These are phyloP conservation scores for Leccinum holopus DNA, from an alignment of 1,284 basidiomycete genomes.

Conservation along the genomic window DNA sequence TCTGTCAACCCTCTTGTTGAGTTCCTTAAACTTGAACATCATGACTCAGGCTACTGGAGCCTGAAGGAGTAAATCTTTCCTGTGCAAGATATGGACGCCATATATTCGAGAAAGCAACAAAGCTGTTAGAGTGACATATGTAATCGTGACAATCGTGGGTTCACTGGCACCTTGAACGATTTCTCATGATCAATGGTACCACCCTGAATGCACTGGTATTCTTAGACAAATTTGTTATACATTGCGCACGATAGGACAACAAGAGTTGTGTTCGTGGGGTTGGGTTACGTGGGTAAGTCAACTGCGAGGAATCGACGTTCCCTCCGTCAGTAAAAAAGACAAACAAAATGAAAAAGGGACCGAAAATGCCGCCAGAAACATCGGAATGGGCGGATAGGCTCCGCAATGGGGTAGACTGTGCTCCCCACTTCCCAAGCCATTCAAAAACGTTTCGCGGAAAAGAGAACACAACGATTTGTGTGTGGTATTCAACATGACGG, in stretches of 20 bases:
- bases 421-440: not conserved
- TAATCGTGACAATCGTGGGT: not conserved
- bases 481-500: not conserved
- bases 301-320: not conserved
- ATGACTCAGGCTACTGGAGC: not conserved
- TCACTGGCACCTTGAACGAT: not conserved
- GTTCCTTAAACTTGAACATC: not conserved
- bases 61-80: not conserved
- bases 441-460: not conserved
- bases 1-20: not conserved
- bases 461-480: not conserved
- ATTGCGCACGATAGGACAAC: not conserved
- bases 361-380: not conserved
- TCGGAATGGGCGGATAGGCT: not conserved
- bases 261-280: not conserved
- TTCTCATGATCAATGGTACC: not conserved
- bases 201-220: not conserved
- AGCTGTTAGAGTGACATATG: not conserved
- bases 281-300: not conserved
- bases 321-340: not conserved
- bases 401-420: not conserved
- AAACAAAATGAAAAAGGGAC: not conserved
- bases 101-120: not conserved
- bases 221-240: not conserved
- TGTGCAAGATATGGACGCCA: too few relatives aligned